phyloP scores from a whole-genome alignment of 1,284 basidiomycete species.

The Ustilago shanxiensis region DNA sequence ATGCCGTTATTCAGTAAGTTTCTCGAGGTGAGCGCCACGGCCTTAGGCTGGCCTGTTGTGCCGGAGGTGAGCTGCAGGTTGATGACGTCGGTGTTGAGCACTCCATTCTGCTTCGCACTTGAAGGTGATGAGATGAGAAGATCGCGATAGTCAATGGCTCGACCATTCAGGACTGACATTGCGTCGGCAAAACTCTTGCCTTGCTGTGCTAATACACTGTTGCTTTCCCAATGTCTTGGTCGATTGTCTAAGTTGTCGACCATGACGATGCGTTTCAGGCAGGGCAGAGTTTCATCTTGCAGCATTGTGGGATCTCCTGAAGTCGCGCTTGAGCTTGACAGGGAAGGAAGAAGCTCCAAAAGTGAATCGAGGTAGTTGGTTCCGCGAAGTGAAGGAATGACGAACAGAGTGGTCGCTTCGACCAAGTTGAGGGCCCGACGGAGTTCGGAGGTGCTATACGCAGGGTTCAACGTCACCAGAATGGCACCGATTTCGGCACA shows the following conservation, averaged over 20 bases:
- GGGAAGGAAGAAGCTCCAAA: conserved; percentile 75
- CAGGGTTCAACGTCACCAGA: conserved; percentile 84
- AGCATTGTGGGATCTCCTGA: conserved; percentile 66
- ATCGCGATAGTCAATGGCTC: conserved; percentile 55
- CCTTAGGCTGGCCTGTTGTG: conserved; percentile 55
- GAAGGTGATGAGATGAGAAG: conserved; percentile 70
- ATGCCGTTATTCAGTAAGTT: conserved; percentile 84
- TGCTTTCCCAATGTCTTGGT: conserved; percentile 56
- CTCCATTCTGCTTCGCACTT: conserved; percentile 74
- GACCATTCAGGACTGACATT: conserved; percentile 31
- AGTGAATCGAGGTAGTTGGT: conserved; percentile 70
- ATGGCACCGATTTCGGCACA: conserved; percentile 83
- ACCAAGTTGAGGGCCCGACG: conserved; percentile 77
- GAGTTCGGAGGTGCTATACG: conserved; percentile 80
- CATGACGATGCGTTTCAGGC: conserved; percentile 78
- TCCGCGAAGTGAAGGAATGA: conserved; percentile 75
- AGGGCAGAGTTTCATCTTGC: conserved; percentile 76
- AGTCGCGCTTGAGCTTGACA: conserved; percentile 74
- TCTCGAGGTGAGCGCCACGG: conserved; percentile 71
- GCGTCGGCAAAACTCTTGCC: conserved; percentile 47
- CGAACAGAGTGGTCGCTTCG: conserved; percentile 79
- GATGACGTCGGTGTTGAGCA: conserved; percentile 78
- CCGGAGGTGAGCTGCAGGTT: conserved; percentile 74
- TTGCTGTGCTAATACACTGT: conserved; percentile 47
- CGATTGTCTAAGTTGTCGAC: conserved; percentile 75